Base-by-base conservation (phyloP, 2,329 filamentous ascomycete genomes). In the Aspergillus sp. region DNA sequence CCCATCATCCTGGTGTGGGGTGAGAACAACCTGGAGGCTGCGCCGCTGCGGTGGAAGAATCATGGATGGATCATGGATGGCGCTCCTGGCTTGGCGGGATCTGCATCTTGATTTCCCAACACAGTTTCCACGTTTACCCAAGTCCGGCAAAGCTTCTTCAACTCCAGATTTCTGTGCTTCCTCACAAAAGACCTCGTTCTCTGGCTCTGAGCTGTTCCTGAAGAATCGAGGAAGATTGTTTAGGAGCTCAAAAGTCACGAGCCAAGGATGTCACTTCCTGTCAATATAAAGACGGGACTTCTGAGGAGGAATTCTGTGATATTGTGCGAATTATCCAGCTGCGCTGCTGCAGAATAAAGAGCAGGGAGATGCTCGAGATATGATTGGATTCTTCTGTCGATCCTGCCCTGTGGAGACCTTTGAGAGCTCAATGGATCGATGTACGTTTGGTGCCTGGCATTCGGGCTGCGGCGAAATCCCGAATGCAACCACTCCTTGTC, bases 61-160 rank as follows among this genome's bases (percentile, higher is more conserved):
- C 4, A 38, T 60, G 30, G 30, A 34, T 31, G 30, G 15, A 45
- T 11, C 30, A 22, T 61, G 19, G 25, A 28, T 28, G 25, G 60
- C 22, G 34, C 31, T 48, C 25, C 53, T 43, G 28, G 31, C 54
- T 59, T 49, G 59, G 53, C 57, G 52, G 34, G 65, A 66, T 66
- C 63, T 57, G 41, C 63, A 49, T 49, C 19, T 52, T 31, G 34
- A 59, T 64, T 67, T 45, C 65, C 65, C 50, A 65, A 60, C 30
- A 41, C 23, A 64, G 63, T 43, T 43, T 49, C 59, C 59, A 62
- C 54, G 60, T 59, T 62, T 62, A 53, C 64, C 61, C 56, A 65
- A 65, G 55, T 60, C 51, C 49, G 61, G 61, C 47, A 65, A 59
- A 51, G 46, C 51, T 57, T 46, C 38, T 53, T 55, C 30, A 43